phyloP scores from a whole-genome alignment of 306 rosid species.

The Ceratonia siliqua region DNA sequence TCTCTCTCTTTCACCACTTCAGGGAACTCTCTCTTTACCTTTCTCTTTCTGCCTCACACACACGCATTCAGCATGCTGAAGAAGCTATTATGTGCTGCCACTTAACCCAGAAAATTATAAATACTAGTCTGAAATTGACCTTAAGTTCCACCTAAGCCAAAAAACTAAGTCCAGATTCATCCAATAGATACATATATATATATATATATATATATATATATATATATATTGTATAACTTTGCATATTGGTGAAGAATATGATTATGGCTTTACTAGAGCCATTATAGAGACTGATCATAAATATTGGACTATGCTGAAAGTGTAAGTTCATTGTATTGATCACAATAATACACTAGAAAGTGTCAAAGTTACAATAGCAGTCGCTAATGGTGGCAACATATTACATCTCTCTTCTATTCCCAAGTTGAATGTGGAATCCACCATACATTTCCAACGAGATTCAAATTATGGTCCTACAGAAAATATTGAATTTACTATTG shows the following conservation, averaged over 20 bases:
- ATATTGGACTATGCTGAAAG: background rate
- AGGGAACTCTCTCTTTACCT: background rate
- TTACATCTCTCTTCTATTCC: slow-evolving; percentile 30
- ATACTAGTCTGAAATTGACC: too few species aligned
- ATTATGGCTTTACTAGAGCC: slow-evolving; percentile 25
- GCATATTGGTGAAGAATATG: background rate
- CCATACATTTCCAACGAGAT: slow-evolving; percentile 26
- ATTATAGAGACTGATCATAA: slow-evolving; percentile 10
- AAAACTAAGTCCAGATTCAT: slow-evolving; percentile 5
- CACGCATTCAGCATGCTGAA: background rate
- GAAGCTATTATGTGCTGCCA: too few species aligned
- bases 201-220: too few species aligned
- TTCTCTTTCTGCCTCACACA: background rate
- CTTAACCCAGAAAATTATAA: too few species aligned
- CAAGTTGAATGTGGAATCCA: slow-evolving; percentile 11
- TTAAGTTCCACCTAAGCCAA: background rate
- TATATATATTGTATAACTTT: too few species aligned
- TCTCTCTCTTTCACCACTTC: slow-evolving; percentile 6
- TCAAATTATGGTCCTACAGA: slow-evolving; percentile 34
- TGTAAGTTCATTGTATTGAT: slow-evolving; percentile 28
- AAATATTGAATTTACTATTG: background rate
- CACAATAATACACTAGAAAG: slow-evolving; percentile 8
- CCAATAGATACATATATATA: background rate
- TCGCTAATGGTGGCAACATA: slow-evolving; percentile 39
- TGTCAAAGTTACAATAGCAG: slow-evolving; percentile 16